phyloP scores from a whole-genome alignment of 2,329 filamentous ascomycete species.

The Byssochlamys sp. region DNA sequence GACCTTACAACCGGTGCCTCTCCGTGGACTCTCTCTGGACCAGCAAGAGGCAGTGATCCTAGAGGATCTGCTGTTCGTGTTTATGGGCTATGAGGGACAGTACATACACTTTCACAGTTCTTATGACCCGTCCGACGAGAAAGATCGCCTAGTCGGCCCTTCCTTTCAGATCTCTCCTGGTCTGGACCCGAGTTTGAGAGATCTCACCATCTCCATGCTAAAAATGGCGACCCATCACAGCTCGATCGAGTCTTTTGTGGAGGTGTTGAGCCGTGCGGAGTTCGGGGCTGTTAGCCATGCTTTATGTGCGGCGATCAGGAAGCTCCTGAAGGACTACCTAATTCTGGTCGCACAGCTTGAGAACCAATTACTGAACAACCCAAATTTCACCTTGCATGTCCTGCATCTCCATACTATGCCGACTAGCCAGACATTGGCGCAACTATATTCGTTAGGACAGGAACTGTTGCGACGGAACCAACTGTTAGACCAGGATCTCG shows the following conservation, averaged over 20 bases:
- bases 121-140: conserved; percentile 76
- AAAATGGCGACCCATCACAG: conserved; percentile 90
- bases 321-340: conserved; percentile 83
- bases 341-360: conserved; percentile 88
- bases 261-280: conserved; percentile 84
- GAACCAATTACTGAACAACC: conserved; percentile 80
- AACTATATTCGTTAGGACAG: conserved; percentile 76
- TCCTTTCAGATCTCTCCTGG: conserved; percentile 69
- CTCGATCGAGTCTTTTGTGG: conserved; percentile 82
- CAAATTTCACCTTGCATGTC: conserved; percentile 82
- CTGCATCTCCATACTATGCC: conserved; percentile 85
- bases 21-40: conserved; percentile 65
- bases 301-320: conserved; percentile 86
- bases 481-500: conserved; percentile 63
- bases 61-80: conserved; percentile 84
- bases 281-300: conserved; percentile 94
- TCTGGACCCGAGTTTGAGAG: conserved; percentile 80
- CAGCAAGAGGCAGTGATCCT: conserved; percentile 78
- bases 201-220: conserved; percentile 78
- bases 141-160: conserved; percentile 75
- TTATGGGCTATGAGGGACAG: conserved; percentile 98
- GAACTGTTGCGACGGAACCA: conserved; percentile 83
- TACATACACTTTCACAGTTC: conserved; percentile 78
- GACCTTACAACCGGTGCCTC: conserved; percentile 55
- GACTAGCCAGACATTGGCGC: conserved; percentile 81